A percentile compares a stretch with the other conserved stretches of the same genome.
Evolutionary conservation across 139 green algal species (phyloP).

Genomic region (Coelastrella sp.): DNA sequence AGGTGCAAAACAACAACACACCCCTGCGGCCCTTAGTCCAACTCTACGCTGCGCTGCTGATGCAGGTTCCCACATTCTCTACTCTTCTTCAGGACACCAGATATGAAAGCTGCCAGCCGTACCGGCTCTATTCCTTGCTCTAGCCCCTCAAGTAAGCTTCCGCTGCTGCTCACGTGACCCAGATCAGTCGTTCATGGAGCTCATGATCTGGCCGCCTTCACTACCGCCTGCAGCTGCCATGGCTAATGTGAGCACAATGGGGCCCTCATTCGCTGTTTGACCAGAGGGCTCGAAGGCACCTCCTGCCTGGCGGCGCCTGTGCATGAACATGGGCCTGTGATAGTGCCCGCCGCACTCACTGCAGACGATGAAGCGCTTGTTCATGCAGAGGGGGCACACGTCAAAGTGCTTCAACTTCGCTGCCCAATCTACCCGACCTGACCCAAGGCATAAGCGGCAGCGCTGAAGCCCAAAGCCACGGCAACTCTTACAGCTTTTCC

Average conservation of each 20-base stretch:
- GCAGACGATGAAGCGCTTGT: constrained; percentile 65
- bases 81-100: too few relatives aligned
- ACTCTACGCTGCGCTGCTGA: neutral
- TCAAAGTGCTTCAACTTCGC: constrained; percentile 60
- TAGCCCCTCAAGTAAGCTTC: too few relatives aligned
- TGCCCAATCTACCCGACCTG: constrained; percentile 58
- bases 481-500: constrained; percentile 61
- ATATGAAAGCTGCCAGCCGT: too few relatives aligned
- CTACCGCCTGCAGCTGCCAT: neutral
- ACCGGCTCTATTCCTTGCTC: too few relatives aligned
- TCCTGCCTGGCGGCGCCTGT: constrained; percentile 39
- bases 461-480: constrained; percentile 61
- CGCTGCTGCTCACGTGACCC: too few relatives aligned
- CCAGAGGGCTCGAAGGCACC: constrained; percentile 40
- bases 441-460: constrained; percentile 65
- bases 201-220: constrained; percentile 4
- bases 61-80: too few relatives aligned
- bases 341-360: constrained; percentile 63
- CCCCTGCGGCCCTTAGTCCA: neutral
- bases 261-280: neutral
- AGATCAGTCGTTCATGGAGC: constrained; percentile 36
- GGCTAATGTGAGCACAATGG: constrained; percentile 24
- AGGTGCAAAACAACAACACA: neutral
- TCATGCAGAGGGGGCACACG: constrained; percentile 65
- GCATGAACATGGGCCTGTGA: constrained; percentile 56